These are phyloP conservation scores for Bruguiera parviflora DNA, from an alignment of 345 rosid genomes.

Conservation along the genomic window DNA sequence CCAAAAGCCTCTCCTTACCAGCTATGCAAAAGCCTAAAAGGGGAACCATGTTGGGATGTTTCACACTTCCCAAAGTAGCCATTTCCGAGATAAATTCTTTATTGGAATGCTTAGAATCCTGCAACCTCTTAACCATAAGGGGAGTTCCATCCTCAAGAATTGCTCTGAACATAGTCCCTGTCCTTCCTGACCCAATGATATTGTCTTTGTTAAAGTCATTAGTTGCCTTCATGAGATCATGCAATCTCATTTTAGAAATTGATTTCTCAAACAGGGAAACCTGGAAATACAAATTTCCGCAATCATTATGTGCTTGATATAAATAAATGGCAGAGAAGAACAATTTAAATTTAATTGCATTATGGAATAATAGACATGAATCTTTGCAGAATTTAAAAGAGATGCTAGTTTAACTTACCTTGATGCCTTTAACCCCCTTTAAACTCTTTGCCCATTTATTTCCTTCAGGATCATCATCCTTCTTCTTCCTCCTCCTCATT, in stretches of 20 bases:
- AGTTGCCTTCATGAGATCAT: constrained; percentile 25
- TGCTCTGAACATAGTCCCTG: constrained; percentile 27
- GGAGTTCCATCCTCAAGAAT: constrained; percentile 5
- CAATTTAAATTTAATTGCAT: neutral
- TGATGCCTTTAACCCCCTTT: constrained; percentile 55
- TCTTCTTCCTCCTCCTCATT: constrained; percentile 44
- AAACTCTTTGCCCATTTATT: constrained; percentile 84
- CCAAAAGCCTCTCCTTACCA: constrained; percentile 23
- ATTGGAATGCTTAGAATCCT: constrained; percentile 11
- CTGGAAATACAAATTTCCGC: neutral
- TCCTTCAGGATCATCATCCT: constrained; percentile 86
- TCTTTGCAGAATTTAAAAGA: constrained; percentile 1
- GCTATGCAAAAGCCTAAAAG: constrained; percentile 27
- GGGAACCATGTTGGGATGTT: constrained; percentile 27
- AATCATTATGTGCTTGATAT: neutral
- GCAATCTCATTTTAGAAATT: constrained; percentile 16
- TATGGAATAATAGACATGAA: constrained; percentile 5
- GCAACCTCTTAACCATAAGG: constrained; percentile 24
- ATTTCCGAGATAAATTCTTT: constrained; percentile 28
- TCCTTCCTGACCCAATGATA: constrained; percentile 18
- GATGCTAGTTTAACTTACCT: constrained; percentile 43
- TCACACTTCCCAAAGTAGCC: constrained; percentile 12
- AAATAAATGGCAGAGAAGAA: neutral
- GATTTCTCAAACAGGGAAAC: constrained; percentile 20
- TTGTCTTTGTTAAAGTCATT: constrained; percentile 14